A percentile compares a stretch with the other conserved stretches of the same genome.
phyloP scores from a whole-genome alignment of 2,329 filamentous ascomycete genomes.

The Cladobotryum mycophilum region DNA sequence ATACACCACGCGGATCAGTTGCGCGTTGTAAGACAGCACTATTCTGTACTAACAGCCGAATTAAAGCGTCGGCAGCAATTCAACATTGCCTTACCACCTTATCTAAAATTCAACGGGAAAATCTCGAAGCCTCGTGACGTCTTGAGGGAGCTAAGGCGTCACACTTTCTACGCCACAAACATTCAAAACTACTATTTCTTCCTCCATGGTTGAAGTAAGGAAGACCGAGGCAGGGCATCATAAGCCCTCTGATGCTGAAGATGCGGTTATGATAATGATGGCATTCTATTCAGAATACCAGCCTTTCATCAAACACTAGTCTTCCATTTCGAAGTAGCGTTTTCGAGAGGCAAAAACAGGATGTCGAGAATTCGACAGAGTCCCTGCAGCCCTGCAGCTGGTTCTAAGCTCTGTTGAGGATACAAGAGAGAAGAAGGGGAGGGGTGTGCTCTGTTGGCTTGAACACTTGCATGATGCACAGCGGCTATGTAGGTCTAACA shows the following conservation, averaged over 20 bases:
- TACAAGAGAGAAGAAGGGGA: conserved; percentile 10
- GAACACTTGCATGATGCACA: conserved; percentile 37
- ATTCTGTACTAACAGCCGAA: not conserved
- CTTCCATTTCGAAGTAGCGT: not conserved
- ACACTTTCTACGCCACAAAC: conserved; percentile 8
- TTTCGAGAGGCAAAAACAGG: not conserved
- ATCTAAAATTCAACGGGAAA: conserved; percentile 6
- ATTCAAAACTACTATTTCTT: not conserved
- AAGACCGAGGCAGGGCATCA: no score
- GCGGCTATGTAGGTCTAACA: conserved; percentile 36
- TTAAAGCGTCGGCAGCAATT: not conserved
- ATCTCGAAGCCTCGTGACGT: conserved; percentile 1
- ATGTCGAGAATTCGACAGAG: conserved; percentile 1
- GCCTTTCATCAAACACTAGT: not conserved
- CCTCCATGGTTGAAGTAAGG: no score
- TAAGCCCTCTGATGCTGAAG: no score
- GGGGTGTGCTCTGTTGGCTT: conserved; percentile 19
- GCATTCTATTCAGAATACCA: no score
- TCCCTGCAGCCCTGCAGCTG: conserved; percentile 13
- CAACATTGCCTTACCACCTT: not conserved
- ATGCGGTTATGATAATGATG: no score
- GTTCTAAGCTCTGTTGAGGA: conserved; percentile 10
- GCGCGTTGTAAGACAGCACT: conserved; percentile 2
- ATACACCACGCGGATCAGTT: conserved; percentile 9
- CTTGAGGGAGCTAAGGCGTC: not conserved